These are phyloP conservation scores for Camellia lanceoleosa DNA, from an alignment of 148 eudicot genomes.

Conservation along the genomic window DNA sequence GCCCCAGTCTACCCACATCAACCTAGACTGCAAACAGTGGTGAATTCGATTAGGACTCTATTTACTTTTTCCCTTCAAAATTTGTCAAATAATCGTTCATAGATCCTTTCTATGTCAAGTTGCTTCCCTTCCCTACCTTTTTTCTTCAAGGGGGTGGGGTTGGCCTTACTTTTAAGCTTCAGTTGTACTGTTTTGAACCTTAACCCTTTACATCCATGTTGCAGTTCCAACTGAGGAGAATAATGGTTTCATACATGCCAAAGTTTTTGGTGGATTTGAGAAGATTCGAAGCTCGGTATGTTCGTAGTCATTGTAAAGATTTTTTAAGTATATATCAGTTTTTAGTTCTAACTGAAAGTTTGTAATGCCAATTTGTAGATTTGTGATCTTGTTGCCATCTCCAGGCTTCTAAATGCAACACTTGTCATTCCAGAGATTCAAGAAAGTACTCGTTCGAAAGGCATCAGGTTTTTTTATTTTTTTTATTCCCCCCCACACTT, in stretches of 20 bases:
- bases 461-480: conserved; percentile 98
- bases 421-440: conserved; percentile 95
- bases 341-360: conserved; percentile 13
- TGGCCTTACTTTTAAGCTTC: background rate
- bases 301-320: conserved; percentile 19
- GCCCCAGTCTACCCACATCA: too few relatives aligned
- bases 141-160: background rate
- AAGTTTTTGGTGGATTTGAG: conserved; percentile 91
- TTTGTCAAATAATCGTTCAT: background rate
- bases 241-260: conserved; percentile 90
- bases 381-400: conserved; percentile 81
- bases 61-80: background rate
- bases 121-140: background rate
- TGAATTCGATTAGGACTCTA: conserved; percentile 2
- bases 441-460: conserved; percentile 68
- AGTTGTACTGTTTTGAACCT: background rate
- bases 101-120: background rate
- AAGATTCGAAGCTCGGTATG: conserved; percentile 77
- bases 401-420: conserved; percentile 94
- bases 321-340: background rate
- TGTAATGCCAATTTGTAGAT: conserved; percentile 51
- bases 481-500: background rate
- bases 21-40: background rate
- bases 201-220: conserved; percentile 14
- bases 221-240: conserved; percentile 65